These are phyloP conservation scores for Panicum hallii DNA, from an alignment of 202 grass and related monocot species.

Conservation along the genomic window DNA sequence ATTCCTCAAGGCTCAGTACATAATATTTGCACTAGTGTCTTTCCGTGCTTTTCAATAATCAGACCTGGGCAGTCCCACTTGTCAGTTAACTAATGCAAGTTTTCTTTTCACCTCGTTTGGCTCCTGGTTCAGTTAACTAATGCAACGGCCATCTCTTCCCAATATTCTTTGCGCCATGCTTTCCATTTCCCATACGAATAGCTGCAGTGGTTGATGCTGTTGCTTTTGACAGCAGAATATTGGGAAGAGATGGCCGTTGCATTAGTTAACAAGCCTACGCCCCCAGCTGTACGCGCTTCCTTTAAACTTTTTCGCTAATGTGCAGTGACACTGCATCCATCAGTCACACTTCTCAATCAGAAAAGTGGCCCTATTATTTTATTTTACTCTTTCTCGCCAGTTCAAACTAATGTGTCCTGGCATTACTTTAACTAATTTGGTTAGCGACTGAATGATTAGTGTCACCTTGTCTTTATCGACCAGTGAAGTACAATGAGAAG, in stretches of 20 bases:
- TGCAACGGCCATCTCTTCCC: neutral
- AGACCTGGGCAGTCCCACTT: neutral
- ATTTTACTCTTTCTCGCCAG: neutral
- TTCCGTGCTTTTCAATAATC: neutral
- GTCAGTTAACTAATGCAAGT: neutral
- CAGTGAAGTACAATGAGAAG: constrained; percentile 1
- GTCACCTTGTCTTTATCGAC: neutral
- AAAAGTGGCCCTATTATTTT: neutral
- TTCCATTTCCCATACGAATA: neutral
- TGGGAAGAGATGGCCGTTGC: no score
- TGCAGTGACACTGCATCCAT: constrained; percentile 8
- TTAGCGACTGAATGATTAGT: neutral
- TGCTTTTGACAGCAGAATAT: neutral
- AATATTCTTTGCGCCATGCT: neutral
- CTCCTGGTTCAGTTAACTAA: neutral
- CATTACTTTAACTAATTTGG: neutral
- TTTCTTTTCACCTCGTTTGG: neutral
- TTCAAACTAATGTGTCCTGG: neutral
- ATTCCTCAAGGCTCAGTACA: neutral
- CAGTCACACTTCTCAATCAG: neutral
- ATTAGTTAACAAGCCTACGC: no score
- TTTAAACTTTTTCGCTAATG: neutral
- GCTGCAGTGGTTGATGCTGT: neutral
- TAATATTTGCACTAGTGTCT: neutral
- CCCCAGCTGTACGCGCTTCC: neutral